Evolutionary conservation across 2,329 filamentous ascomycete genomes (phyloP), one percentile per base, ranked within the genome.

Genomic region (Pseudogymnoascus sp.): DNA sequence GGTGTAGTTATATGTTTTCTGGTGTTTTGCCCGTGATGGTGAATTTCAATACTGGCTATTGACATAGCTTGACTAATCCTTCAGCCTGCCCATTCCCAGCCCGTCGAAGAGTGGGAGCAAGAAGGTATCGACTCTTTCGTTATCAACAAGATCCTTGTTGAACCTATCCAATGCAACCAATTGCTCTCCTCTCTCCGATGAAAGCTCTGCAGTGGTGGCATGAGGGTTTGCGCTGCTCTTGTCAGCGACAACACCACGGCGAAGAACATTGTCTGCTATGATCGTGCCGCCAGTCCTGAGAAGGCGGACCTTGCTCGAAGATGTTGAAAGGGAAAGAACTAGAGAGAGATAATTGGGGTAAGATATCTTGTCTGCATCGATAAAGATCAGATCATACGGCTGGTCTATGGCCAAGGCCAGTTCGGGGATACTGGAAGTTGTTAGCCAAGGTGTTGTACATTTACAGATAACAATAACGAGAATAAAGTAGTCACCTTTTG

Each of bases 181-280:
- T 29, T 70, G 65, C 1, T 36, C 60, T 7, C 42, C 60, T 39
- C 29, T 58, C 36, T 61, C 63, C 39, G 21, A 10, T 13, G 33
- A 25, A 15, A 59, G n/a, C 40, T 63, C 61, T 9, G 35, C 29
- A 33, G 62, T 33, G 15, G 60, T 60, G 35, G 36, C 60, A 66
- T 61, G 62, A 25, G 74, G 75, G 62, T 77, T 76, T 5, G 66
- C 65, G 4, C 65, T 55, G 21, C 69, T 71, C 7, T 63, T 48
- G 35, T 79, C 74, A 39, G 78, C 80, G 3, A 83, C 78, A 10
- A 81, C 71, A 5, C 76, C 81, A 5, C 73, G 71, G 2, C 78
- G 77, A 27, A 85, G 74, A 42, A 80, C 75, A 62, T 84, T 84
- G 69, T 84, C 82, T 0, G 79, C 80, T 12, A 83, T 72, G 63